Base-by-base conservation (phyloP, 768 basidiomycete genomes). In the Atractiella rhizophila region DNA sequence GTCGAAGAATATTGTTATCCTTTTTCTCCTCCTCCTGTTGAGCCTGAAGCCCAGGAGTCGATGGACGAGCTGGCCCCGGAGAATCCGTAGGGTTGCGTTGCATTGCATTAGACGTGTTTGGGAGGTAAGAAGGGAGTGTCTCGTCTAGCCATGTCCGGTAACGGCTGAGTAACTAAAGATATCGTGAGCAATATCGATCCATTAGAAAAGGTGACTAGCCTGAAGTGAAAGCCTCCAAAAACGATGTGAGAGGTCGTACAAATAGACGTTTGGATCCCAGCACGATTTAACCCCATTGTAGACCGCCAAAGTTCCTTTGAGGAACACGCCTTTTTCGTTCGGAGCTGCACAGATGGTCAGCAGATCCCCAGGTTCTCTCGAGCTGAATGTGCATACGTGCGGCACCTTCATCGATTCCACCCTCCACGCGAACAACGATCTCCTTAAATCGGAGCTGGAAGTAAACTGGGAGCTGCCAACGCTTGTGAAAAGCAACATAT, bases 381-480 rank as follows among this genome's bases (percentile, higher is more conserved):
- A 35, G 16, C 33, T 35, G 33, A n/a, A 16, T 9, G 16, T 35
- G 8, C 35, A 70, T n/a, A n/a, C n/a, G n/a, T n/a, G n/a, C 73
- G 66, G 55, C 60, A 62, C 20, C 58, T 13, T 35, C 35, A 9
- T 46, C 39, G 21, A 96, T 59, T 2, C 62, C 59, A 11, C 74
- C 73, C 60, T 98, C 91, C 13, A 91, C 60, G 37, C 63, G 65
- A 1, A 67, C 61, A 0, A 85, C 71, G 38, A 88, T 78, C 54
- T 91, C 88, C 59, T 91, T 91, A 82, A 86, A 88, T 32, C 88
- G 69, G 45, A 98, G 63, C 54, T 98, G 91, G 57, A 88, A 96
- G 56, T 96, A 96, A 8, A 96, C 77, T 1, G 82, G 79, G 3
- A 98, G 67, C 55, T 96, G 91, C 86, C 91, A 98, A 27, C 83